Evolutionary conservation across 192 early-diverging fungal genomes (phyloP), one percentile per base, ranked within the genome.

Genomic region (Polychytrium aggregatum): DNA sequence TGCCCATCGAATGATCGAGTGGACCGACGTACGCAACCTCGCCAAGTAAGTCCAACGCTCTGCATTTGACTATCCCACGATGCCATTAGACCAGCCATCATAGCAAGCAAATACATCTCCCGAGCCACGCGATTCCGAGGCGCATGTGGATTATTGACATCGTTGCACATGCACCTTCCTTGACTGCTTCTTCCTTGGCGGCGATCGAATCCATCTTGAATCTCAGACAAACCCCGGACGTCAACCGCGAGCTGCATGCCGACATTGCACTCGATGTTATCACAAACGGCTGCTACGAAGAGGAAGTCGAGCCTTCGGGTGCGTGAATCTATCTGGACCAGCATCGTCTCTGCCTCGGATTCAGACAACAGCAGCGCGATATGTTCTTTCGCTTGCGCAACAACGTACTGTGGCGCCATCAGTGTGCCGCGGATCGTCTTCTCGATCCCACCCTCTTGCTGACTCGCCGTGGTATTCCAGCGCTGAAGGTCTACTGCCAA

Each of bases 1-100:
- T 17, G 79, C 72, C 1, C 82, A 83, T 34, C 83, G 86, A 61
- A 41, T 91, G 30, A 54, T 82, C 25, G 78, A 85, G 30, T 91
- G 86, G 88, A 68, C 72, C 7, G 85, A 91, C 27, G 79, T 82
- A 17, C 74, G 81, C 43, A 78, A 82, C 35, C 43, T 79, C 2
- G 52, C 77, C 9, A 68, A 71, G 70, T 81, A 68, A 70, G 79
- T 58, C 8, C 48, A n/a, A n/a, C n/a, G n/a, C n/a, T n/a, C n/a
- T n/a, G n/a, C n/a, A n/a, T n/a, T n/a, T n/a, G n/a, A n/a, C n/a
- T n/a, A n/a, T n/a, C n/a, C 57, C n/a, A 38, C 44, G 14, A 50
- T 52, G 17, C 43, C 5, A 52, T n/a, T 34, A 22, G 16, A n/a
- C 31, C 27, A 13, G 31, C n/a, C 25, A n/a, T 13, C 16, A n/a